Base-by-base conservation (phyloP, 371 early-diverging fungal genomes). In the Spraguea lophii region DNA sequence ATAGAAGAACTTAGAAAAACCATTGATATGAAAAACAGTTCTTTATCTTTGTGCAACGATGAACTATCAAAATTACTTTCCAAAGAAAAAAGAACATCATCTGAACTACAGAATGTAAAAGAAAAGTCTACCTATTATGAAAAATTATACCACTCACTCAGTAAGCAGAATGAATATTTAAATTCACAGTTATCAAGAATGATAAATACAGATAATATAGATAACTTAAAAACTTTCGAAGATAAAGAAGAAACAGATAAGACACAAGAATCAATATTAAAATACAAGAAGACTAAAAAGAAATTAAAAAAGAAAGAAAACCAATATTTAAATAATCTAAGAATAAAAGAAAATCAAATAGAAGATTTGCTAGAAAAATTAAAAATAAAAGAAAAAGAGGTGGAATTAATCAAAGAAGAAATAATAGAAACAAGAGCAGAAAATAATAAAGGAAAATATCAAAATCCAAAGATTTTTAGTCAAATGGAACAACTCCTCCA, bases 111-210 rank as follows among this genome's bases (percentile, higher is more conserved):
- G 45, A 54, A 43, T 16, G 39, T 52, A 12, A 52, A 47, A 34
- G 49, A 46, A 12, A 62, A 46, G 15, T 21, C 48, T n/a, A 30
- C 37, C 1, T 62, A 62, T 47, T 62, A 62, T 47, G 62, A 62
- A 30, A 53, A 46, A 34, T 27, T 62, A n/a, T 56, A 62, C 40
- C 53, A 57, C n/a, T 43, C 47, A 9, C 32, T 52, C n/a, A 62
- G 56, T 42, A 41, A 40, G 21, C 62, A 62, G 35, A 62, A 62
- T 46, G 53, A 50, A 32, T 62, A 62, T 54, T 55, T 62, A 27
- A 62, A 62, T 42, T 19, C 24, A 13, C 62, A 62, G 37, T 32
- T 62, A n/a, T 39, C 53, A 12, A 48, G 44, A 45, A 42, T 57
- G 19, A 52, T 62, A 15, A 51, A 54, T 21, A 4, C 6, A 12